phyloP scores from a whole-genome alignment of 371 early-diverging fungal genomes.

The Mucor sp. region DNA sequence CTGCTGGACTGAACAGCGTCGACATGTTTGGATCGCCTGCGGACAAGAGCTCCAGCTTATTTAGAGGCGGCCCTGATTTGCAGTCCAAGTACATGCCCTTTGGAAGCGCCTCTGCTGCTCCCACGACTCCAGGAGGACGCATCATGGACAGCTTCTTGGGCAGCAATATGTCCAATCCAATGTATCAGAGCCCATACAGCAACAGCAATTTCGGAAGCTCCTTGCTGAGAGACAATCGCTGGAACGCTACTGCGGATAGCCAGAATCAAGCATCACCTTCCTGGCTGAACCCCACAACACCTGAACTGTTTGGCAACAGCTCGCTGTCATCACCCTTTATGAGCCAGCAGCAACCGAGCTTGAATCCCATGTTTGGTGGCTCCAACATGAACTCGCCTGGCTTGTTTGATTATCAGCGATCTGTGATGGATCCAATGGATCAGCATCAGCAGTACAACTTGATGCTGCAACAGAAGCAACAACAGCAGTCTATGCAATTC shows the following conservation, averaged over 20 bases:
- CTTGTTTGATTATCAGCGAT: constrained; percentile 43
- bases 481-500: constrained; percentile 47
- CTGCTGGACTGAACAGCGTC: constrained; percentile 19
- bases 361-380: constrained; percentile 39
- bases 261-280: constrained; percentile 25
- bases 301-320: constrained; percentile 37
- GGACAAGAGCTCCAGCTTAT: constrained; percentile 4
- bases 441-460: constrained; percentile 55
- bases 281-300: constrained; percentile 30
- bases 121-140: constrained; percentile 21
- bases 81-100: constrained; percentile 38
- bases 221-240: constrained; percentile 20
- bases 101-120: constrained; percentile 17
- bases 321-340: constrained; percentile 21
- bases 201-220: constrained; percentile 13
- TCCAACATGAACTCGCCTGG: constrained; percentile 25
- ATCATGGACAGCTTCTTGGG: constrained; percentile 18
- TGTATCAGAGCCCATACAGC: constrained; percentile 26
- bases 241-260: neutral
- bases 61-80: constrained; percentile 15
- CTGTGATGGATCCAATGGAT: constrained; percentile 30
- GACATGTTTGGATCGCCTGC: constrained; percentile 26
- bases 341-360: constrained; percentile 21
- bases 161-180: neutral
- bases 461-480: constrained; percentile 55